Evolutionary conservation across 768 basidiomycete species (phyloP).

Genomic region (Clavulina sp.): DNA sequence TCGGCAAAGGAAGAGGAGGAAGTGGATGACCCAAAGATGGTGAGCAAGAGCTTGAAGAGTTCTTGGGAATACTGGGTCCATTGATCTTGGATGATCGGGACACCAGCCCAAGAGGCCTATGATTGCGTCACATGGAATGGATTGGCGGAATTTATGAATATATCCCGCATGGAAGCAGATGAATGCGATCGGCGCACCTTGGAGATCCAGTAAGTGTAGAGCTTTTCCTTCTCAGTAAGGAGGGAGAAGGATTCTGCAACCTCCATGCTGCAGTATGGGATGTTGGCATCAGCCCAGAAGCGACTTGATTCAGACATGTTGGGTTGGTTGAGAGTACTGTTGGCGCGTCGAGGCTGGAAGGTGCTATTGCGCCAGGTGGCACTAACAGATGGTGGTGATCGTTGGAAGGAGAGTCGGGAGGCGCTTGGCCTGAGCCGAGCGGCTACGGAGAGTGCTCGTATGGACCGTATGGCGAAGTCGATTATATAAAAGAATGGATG

Average conservation of each 20-base stretch:
- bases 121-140: not conserved
- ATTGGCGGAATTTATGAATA: not conserved
- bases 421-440: too few species aligned
- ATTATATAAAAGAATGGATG: too few species aligned
- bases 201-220: slow-evolving; percentile 44
- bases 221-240: slow-evolving; percentile 50
- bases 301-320: too few species aligned
- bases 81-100: slow-evolving; percentile 66
- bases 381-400: too few species aligned
- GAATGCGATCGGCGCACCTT: slow-evolving; percentile 12
- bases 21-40: slow-evolving; percentile 8
- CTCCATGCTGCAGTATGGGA: slow-evolving; percentile 60
- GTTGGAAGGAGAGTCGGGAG: too few species aligned
- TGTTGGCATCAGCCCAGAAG: slow-evolving; percentile 43
- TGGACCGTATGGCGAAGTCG: too few species aligned
- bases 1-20: slow-evolving; percentile 19
- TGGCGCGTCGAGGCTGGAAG: too few species aligned
- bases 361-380: too few species aligned
- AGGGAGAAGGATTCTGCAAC: slow-evolving; percentile 42
- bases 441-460: too few species aligned
- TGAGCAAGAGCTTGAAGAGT: slow-evolving; percentile 15
- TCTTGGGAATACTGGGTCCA: slow-evolving; percentile 51
- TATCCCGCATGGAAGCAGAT: not conserved
- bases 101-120: slow-evolving; percentile 68
- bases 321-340: too few species aligned